Conservation (phyloP, 148 eudicot genomes). For the Rhododendron vialii region DNA sequence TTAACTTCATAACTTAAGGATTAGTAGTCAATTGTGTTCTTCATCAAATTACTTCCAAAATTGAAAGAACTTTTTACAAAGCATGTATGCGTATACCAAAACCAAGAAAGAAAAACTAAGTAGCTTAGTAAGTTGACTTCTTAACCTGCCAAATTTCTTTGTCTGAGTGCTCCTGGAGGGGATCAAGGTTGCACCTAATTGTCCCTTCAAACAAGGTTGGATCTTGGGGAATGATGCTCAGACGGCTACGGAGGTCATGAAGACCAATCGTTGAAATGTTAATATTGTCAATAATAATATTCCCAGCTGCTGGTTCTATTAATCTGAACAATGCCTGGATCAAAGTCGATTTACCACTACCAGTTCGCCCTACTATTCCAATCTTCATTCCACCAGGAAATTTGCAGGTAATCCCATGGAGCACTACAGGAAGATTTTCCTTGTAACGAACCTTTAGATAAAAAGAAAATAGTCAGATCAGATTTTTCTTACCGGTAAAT, state of each 20-base stretch:
- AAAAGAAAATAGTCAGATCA: background rate
- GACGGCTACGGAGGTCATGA: slow-evolving; percentile 91
- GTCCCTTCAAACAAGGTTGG: slow-evolving; percentile 98
- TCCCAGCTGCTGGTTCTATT: slow-evolving; percentile 81
- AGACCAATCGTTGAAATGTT: slow-evolving; percentile 87
- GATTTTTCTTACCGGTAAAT: background rate
- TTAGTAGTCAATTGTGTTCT: background rate
- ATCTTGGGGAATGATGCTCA: slow-evolving; percentile 96
- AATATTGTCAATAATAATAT: slow-evolving; percentile 72
- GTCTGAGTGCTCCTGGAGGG: slow-evolving; percentile 85
- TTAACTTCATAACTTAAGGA: background rate
- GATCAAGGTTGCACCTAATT: slow-evolving; percentile 84
- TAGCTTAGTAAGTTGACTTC: background rate
- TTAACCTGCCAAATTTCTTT: slow-evolving; percentile 79
- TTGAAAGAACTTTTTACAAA: background rate
- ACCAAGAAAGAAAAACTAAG: background rate
- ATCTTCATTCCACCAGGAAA: slow-evolving; percentile 92
- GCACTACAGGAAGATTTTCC: slow-evolving; percentile 84
- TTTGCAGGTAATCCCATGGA: slow-evolving; percentile 74
- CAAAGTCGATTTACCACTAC: slow-evolving; percentile 94
- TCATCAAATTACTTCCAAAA: background rate
- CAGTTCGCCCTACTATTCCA: slow-evolving; percentile 95
- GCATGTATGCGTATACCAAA: background rate
- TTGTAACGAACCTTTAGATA: slow-evolving; percentile 66
- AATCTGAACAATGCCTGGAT: slow-evolving; percentile 87